Evolutionary conservation across 1,139 yeast genomes (phyloP).

Genomic region (Zygosaccharomyces pseudobailii): DNA sequence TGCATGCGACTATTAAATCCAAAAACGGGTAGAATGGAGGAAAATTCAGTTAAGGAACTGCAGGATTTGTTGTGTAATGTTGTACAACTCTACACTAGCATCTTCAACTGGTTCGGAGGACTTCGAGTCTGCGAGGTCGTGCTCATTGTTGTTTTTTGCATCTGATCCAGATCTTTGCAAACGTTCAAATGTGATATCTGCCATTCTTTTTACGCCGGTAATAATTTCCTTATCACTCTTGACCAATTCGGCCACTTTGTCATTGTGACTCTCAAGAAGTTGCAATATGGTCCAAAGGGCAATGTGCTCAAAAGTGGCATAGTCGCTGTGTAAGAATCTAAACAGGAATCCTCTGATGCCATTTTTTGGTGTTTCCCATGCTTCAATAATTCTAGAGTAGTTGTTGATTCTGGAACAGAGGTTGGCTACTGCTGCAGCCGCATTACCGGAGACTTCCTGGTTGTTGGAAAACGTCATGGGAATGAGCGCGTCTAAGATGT

Average conservation of each 20-base stretch:
- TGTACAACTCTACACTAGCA: constrained; percentile 67
- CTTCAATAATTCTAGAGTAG: constrained; percentile 70
- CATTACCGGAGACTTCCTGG: constrained; percentile 96
- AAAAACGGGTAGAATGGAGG: background rate
- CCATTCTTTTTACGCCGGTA: constrained; percentile 49
- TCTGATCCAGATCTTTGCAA: constrained; percentile 29
- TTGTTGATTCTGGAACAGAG: constrained; percentile 78
- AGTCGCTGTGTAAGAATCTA: constrained; percentile 75
- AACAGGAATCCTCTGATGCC: constrained; percentile 84
- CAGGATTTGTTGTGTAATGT: constrained; percentile 74
- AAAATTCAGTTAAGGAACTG: constrained; percentile 34
- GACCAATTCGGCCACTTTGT: constrained; percentile 58
- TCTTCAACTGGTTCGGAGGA: constrained; percentile 43
- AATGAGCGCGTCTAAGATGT: constrained; percentile 80
- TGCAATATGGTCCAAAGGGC: constrained; percentile 97
- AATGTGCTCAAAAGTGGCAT: constrained; percentile 96
- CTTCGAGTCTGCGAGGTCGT: constrained; percentile 21
- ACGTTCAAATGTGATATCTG: constrained; percentile 37
- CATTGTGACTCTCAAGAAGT: constrained; percentile 80
- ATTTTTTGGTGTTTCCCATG: constrained; percentile 77
- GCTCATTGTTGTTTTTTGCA: constrained; percentile 34
- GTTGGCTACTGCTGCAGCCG: constrained; percentile 97
- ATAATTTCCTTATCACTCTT: constrained; percentile 57
- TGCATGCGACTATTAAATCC: background rate
- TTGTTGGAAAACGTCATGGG: constrained; percentile 86